These are phyloP conservation scores for Syzygium jambos DNA, from an alignment of 345 rosid species.

Conservation along the genomic window DNA sequence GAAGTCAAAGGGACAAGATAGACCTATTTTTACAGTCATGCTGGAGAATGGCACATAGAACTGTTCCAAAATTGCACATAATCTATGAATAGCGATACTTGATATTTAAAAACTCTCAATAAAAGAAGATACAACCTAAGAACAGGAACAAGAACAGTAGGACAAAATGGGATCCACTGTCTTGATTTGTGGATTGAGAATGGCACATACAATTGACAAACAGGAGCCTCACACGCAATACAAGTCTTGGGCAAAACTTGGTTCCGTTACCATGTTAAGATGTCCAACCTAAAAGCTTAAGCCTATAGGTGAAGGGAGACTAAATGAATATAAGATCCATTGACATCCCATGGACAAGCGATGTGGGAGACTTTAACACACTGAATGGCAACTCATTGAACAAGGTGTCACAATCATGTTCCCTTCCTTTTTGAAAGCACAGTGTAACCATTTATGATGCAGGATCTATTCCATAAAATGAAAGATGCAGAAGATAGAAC, in stretches of 20 bases:
- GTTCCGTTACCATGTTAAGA: neutral
- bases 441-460: neutral
- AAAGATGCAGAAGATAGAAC: neutral
- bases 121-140: neutral
- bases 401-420: neutral
- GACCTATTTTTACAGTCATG: neutral
- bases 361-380: neutral
- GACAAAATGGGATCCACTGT: neutral
- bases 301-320: neutral
- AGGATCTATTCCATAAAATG: neutral
- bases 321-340: neutral
- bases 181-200: neutral
- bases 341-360: neutral
- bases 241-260: neutral
- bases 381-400: neutral
- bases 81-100: neutral
- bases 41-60: neutral
- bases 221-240: neutral
- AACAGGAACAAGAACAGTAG: neutral
- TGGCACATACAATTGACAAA: neutral
- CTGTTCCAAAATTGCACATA: neutral
- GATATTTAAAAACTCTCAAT: neutral
- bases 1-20: neutral
- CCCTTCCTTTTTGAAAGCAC: neutral
- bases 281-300: neutral